phyloP scores from a whole-genome alignment of 176 grass and related monocot species.

The Triticum aestivum region DNA sequence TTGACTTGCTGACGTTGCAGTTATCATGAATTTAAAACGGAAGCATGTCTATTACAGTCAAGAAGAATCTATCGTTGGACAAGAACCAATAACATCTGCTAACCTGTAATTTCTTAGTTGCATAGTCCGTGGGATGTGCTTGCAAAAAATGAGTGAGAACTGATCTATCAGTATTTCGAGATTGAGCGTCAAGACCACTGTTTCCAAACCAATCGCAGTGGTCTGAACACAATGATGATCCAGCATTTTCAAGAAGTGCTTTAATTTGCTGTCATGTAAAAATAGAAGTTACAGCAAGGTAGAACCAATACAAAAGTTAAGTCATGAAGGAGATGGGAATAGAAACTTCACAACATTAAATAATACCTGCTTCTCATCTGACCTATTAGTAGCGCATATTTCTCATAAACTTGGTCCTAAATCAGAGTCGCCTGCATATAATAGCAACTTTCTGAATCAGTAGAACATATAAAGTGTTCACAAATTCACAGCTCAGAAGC shows the following conservation, averaged over 20 bases:
- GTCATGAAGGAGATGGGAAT: constrained; percentile 14
- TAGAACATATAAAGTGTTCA: constrained; percentile 4
- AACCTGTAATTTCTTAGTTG: constrained; percentile 96
- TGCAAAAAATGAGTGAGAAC: constrained; percentile 80
- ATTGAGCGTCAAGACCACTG: constrained; percentile 53
- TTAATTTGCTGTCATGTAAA: constrained; percentile 75
- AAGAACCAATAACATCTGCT: background rate
- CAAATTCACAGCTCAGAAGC: background rate
- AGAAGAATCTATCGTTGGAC: background rate
- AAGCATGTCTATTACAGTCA: no score
- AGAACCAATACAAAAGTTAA: constrained; percentile 10
- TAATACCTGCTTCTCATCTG: constrained; percentile 88
- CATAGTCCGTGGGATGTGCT: constrained; percentile 80
- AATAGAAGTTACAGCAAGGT: constrained; percentile 10
- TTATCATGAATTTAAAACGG: no score
- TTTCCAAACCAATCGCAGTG: constrained; percentile 85
- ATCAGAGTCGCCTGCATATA: constrained; percentile 53
- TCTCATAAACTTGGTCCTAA: constrained; percentile 79
- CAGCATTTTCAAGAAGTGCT: constrained; percentile 80
- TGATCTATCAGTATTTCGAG: constrained; percentile 61
- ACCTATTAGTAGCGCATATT: constrained; percentile 86
- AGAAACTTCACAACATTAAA: constrained; percentile 28
- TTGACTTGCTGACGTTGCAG: background rate
- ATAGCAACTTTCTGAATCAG: constrained; percentile 24
- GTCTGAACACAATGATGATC: constrained; percentile 81